These are phyloP conservation scores for Myriosclerotinia duriaeana DNA, from an alignment of 2,329 filamentous ascomycete species.

Conservation along the genomic window DNA sequence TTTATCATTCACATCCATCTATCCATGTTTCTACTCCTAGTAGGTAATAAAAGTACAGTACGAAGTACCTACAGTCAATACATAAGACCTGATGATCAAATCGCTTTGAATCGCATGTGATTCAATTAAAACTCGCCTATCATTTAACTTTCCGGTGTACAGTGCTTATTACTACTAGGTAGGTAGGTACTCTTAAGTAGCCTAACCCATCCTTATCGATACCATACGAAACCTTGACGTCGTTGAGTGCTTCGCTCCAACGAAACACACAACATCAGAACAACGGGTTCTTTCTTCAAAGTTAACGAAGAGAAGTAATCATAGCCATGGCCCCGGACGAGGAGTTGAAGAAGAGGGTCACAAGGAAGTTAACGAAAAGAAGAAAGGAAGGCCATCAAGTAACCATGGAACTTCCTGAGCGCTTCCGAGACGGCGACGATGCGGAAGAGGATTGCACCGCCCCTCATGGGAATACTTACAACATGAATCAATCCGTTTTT, in stretches of 20 bases:
- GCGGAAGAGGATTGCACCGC: slow-evolving; percentile 61
- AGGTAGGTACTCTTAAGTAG: slow-evolving; percentile 1
- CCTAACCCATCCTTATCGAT: slow-evolving; percentile 22
- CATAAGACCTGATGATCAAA: slow-evolving; percentile 1
- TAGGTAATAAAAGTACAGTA: too few relatives aligned
- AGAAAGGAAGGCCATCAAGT: slow-evolving; percentile 45
- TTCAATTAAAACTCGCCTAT: neutral
- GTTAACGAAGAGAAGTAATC: neutral
- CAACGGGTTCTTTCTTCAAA: neutral
- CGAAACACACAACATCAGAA: slow-evolving; percentile 7
- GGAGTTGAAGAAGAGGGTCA: slow-evolving; percentile 44
- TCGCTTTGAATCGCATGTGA: slow-evolving; percentile 9
- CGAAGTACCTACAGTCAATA: neutral
- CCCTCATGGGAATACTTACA: slow-evolving; percentile 47
- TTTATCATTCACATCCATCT: too few relatives aligned
- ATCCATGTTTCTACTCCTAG: too few relatives aligned
- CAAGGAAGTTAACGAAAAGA: slow-evolving; percentile 46
- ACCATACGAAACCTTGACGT: slow-evolving; percentile 5
- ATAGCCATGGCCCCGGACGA: slow-evolving; percentile 43
- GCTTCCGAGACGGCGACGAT: slow-evolving; percentile 58
- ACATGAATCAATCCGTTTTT: slow-evolving; percentile 90
- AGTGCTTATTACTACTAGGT: neutral
- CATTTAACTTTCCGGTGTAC: slow-evolving; percentile 5
- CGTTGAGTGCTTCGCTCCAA: neutral
- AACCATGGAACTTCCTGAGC: slow-evolving; percentile 55